phyloP scores from a whole-genome alignment of 2,329 filamentous ascomycete species.

The Pleomassaria siparia region DNA sequence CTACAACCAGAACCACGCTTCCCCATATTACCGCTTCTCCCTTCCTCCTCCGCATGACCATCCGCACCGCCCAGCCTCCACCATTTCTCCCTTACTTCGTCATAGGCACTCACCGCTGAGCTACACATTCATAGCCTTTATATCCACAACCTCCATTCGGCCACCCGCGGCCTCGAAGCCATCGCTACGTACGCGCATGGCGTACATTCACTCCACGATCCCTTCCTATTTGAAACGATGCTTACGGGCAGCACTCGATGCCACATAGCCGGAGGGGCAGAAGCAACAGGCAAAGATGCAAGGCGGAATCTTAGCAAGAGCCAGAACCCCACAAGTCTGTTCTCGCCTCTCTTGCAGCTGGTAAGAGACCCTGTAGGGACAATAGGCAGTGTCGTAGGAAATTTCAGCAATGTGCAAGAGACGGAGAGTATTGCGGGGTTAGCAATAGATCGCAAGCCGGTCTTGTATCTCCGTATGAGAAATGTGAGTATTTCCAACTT shows the following conservation, averaged over 20 bases:
- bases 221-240: constrained; percentile 39
- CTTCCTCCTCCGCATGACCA: not conserved
- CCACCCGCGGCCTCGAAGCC: constrained; percentile 19
- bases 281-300: constrained; percentile 9
- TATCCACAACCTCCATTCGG: constrained; percentile 6
- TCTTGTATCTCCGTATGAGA: constrained; percentile 65
- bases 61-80: not conserved
- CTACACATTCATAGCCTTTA: constrained; percentile 1
- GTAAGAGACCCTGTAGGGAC: constrained; percentile 37
- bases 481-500: constrained; percentile 55
- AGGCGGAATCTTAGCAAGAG: constrained; percentile 19
- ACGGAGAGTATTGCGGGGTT: not conserved
- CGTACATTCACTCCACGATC: constrained; percentile 34
- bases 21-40: not conserved
- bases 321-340: constrained; percentile 34
- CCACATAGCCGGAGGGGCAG: constrained; percentile 20
- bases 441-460: constrained; percentile 53
- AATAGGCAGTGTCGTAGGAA: constrained; percentile 21
- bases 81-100: not conserved
- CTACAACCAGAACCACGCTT: not conserved
- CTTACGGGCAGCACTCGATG: constrained; percentile 35
- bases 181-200: constrained; percentile 33
- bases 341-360: constrained; percentile 39
- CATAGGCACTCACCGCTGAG: not conserved
- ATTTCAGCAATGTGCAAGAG: constrained; percentile 42